Base-by-base conservation (phyloP, 2,329 filamentous ascomycete species). In the Chlorencoelia australis region DNA sequence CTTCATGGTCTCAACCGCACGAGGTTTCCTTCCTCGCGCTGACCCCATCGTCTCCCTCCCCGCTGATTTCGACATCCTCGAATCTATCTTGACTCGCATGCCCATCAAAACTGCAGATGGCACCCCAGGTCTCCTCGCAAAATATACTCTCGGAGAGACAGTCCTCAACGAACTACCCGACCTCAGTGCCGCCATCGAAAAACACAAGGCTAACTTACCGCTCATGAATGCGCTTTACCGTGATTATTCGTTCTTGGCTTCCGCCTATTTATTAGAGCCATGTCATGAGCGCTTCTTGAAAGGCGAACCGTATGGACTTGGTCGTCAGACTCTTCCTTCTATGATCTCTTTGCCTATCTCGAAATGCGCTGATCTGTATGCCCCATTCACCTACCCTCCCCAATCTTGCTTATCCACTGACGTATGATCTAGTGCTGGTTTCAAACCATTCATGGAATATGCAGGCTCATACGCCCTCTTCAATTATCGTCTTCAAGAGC, bases 401-500 rank as follows among this genome's bases (percentile, higher is more conserved):
- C 22, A 26, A 33, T 7, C 9, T 14, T 16, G 17, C 14, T 18
- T 22, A 7, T 20, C 27, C 10, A 17, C 38, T 45, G 10, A 44
- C 22, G 20, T 9, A 20, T 14, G 5, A 40, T 21, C 4, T 65
- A 71, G 35, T 62, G 65, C 68, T 46, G 80, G 85, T 39, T 88
- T 94, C 58, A 84, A 89, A 52, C 86, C 87, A 2, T 94, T 93
- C 64, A 89, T 94, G 82, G 86, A 91, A 53, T 94, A 78, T 55
- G 78, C 71, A 40, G 77, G 73, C 41, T 79, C 69, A 36, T 80
- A 79, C 53, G 79, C 75, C 35, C 71, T 79, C 47, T 82, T 69
- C 66, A 81, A 80, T 63, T 82, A 79, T 61, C 72, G 62, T 37
- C 68, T 74, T 22, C 62, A 66, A 41, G 70, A 77, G 54, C 76